These are phyloP conservation scores for Phragmites australis DNA, from an alignment of 176 grass and related monocot species.

Conservation along the genomic window DNA sequence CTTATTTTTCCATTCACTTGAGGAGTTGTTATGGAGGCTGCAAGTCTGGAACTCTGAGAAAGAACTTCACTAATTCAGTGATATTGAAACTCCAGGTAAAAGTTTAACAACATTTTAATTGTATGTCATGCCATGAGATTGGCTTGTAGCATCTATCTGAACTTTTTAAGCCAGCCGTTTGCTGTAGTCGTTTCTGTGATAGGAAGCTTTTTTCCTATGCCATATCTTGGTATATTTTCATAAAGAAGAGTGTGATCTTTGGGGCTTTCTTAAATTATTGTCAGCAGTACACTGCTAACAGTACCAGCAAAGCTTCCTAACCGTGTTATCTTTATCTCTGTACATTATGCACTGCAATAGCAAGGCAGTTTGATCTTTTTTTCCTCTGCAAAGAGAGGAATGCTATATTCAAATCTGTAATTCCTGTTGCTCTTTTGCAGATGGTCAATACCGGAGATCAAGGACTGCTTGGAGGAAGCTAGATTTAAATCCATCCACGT, in stretches of 20 bases:
- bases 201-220: neutral
- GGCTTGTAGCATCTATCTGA: neutral
- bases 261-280: neutral
- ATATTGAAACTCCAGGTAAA: neutral
- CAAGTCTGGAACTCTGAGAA: conserved; percentile 4
- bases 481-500: conserved; percentile 68
- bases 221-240: neutral
- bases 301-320: neutral
- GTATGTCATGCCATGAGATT: neutral
- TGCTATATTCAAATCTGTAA: neutral
- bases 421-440: conserved; percentile 30
- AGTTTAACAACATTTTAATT: conserved; percentile 1
- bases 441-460: conserved; percentile 93
- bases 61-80: neutral
- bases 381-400: neutral
- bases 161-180: neutral
- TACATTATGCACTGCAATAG: neutral
- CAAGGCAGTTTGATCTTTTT: neutral
- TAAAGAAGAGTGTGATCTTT: neutral
- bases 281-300: neutral
- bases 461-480: conserved; percentile 88
- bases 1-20: conserved; percentile 7
- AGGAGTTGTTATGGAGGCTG: neutral
- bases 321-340: neutral
- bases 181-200: neutral